Evolutionary conservation across 2,329 filamentous ascomycete genomes (phyloP).

Genomic region (Hypoxylon sp.): DNA sequence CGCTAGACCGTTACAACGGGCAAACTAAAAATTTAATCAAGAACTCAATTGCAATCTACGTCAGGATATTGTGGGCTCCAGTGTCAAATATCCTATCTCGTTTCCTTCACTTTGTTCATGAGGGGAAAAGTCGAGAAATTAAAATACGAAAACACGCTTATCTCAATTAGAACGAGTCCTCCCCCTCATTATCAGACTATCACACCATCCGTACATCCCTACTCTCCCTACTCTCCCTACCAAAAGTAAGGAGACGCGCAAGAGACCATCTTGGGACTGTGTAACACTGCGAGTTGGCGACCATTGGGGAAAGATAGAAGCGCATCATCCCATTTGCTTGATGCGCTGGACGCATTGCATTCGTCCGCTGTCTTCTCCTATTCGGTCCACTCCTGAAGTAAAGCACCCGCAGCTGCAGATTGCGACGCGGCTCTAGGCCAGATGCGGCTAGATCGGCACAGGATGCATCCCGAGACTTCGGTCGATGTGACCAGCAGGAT

Average conservation of each 20-base stretch:
- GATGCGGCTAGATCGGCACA: constrained; percentile 28
- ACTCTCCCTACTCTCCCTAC: not conserved
- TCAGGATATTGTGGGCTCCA: constrained; percentile 7
- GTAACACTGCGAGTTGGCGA: constrained; percentile 27
- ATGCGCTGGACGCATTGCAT: constrained; percentile 40
- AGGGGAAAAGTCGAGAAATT: not conserved
- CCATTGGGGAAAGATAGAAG: constrained; percentile 21
- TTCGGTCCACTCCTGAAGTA: constrained; percentile 20
- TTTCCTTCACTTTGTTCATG: not conserved
- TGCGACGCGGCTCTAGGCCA: constrained; percentile 22
- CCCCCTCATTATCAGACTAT: not conserved
- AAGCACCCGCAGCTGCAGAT: constrained; percentile 37
- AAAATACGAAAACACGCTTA: constrained; percentile 15
- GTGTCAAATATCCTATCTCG: constrained; percentile 3
- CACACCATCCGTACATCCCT: not conserved
- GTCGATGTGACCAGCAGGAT: constrained; percentile 16
- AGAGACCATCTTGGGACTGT: constrained; percentile 24
- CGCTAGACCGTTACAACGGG: not conserved
- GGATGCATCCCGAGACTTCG: constrained; percentile 32
- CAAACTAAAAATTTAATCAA: constrained; percentile 9
- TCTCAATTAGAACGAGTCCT: constrained; percentile 11
- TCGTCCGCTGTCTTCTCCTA: constrained; percentile 18
- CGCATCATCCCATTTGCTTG: constrained; percentile 36
- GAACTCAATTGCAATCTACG: constrained; percentile 18
- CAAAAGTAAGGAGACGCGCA: constrained; percentile 17